Conservation (phyloP, 805 yeast species). For the Candida quercuum region DNA sequence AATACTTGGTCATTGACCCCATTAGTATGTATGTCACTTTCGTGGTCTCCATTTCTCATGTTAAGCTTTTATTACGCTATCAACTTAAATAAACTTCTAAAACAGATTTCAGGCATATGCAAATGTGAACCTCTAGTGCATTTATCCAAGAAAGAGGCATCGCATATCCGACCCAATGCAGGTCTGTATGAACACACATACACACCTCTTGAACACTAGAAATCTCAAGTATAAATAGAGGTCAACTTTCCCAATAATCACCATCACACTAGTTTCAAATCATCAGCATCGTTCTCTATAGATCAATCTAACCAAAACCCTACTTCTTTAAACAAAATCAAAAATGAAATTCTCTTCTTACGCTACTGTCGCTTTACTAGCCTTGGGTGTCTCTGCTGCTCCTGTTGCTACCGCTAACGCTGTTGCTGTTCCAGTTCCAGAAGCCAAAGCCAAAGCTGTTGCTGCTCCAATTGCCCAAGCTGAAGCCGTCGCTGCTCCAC, state of each 20-base stretch:
- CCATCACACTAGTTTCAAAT: constrained; percentile 1
- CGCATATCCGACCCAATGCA: too few relatives aligned
- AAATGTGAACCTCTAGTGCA: too few relatives aligned
- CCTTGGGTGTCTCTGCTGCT: constrained; percentile 20
- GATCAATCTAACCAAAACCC: constrained; percentile 23
- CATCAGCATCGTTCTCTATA: constrained; percentile 24
- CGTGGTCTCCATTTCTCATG: too few relatives aligned
- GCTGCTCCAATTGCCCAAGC: constrained; percentile 5
- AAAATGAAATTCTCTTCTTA: constrained; percentile 27
- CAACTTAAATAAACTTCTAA: too few relatives aligned
- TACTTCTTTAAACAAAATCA: constrained; percentile 16
- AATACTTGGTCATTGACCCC: too few relatives aligned
- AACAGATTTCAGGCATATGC: too few relatives aligned
- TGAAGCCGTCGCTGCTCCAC: constrained; percentile 1
- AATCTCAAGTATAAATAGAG: too few relatives aligned
- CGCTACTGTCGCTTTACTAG: constrained; percentile 28
- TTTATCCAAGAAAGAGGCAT: too few relatives aligned
- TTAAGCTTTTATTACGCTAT: too few relatives aligned
- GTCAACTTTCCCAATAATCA: neutral
- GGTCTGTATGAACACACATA: too few relatives aligned
- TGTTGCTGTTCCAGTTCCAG: constrained; percentile 8
- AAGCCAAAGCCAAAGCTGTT: constrained; percentile 6
- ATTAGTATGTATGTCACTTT: too few relatives aligned
- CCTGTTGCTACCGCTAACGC: constrained; percentile 11
- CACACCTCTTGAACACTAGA: too few relatives aligned